Conservation (phyloP, 257 asterid species). For the Echium plantagineum region DNA sequence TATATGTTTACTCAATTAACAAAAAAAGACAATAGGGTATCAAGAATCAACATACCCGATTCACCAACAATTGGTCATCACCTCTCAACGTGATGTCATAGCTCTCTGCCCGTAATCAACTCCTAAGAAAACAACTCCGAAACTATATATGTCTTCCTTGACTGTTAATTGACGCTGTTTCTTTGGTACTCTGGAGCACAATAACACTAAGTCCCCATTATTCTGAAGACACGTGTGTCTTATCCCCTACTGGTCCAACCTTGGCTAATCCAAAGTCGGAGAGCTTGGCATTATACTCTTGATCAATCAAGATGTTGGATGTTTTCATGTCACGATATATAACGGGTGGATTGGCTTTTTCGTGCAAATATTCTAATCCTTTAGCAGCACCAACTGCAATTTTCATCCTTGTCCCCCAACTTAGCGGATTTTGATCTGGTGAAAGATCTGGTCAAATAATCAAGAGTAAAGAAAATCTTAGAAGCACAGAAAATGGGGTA, state of each 20-base stretch:
- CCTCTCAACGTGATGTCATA: constrained; percentile 34
- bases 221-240: constrained; percentile 71
- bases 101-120: constrained; percentile 68
- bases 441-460: constrained; percentile 32
- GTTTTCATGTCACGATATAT: constrained; percentile 83
- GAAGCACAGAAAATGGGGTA: no score
- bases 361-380: constrained; percentile 84
- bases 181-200: constrained; percentile 90
- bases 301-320: constrained; percentile 72
- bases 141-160: constrained; percentile 72
- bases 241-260: constrained; percentile 83
- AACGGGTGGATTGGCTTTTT: constrained; percentile 81
- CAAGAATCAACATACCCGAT: constrained; percentile 43
- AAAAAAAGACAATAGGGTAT: background rate
- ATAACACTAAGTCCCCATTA: constrained; percentile 90
- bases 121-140: constrained; percentile 77
- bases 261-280: constrained; percentile 92
- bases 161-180: constrained; percentile 81
- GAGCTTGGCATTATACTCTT: constrained; percentile 59
- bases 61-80: constrained; percentile 46
- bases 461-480: background rate
- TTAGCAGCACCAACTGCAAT: constrained; percentile 76
- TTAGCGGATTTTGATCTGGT: constrained; percentile 32
- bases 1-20: background rate
- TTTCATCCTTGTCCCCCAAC: constrained; percentile 77